Evolutionary conservation across 23 red algal genomes (phyloP).

Genomic region (Gracilariopsis chorda): DNA sequence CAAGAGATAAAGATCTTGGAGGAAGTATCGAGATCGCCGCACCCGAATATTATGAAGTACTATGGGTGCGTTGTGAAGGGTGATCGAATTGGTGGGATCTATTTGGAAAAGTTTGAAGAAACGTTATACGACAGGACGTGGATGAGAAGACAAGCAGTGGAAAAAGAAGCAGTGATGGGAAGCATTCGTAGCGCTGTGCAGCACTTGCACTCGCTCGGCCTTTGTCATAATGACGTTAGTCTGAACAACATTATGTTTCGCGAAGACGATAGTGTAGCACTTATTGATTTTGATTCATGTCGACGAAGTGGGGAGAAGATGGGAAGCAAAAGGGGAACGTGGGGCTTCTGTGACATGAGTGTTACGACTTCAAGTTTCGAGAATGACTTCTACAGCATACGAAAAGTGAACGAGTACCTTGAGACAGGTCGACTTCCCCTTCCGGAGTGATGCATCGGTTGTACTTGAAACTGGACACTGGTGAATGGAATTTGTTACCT

Average conservation of each 20-base stretch:
- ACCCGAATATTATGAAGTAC: slow-evolving; percentile 22
- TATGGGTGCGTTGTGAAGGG: slow-evolving; percentile 19
- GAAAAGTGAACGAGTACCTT: slow-evolving; percentile 24
- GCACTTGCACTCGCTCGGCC: slow-evolving; percentile 1
- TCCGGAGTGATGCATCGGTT: not conserved
- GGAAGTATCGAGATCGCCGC: not conserved
- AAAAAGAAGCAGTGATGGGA: not conserved
- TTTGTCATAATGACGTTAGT: slow-evolving; percentile 31
- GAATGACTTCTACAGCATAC: slow-evolving; percentile 21
- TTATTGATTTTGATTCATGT: slow-evolving; percentile 28
- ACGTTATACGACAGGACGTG: slow-evolving; percentile 20
- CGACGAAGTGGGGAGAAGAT: slow-evolving; percentile 16
- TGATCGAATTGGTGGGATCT: slow-evolving; percentile 5
- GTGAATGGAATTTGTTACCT: not conserved
- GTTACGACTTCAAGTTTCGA: not conserved
- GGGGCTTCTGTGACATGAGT: not conserved
- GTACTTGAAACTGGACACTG: not conserved
- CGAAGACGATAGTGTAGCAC: not conserved
- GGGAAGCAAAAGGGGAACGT: slow-evolving; percentile 1
- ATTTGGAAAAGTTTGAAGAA: slow-evolving; percentile 17
- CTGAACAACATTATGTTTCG: slow-evolving; percentile 28
- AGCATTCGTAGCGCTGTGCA: not conserved
- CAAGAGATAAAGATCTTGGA: not conserved
- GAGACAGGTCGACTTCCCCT: slow-evolving; percentile 1
- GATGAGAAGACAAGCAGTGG: slow-evolving; percentile 12